These are phyloP conservation scores for Capillidium heterosporum DNA, from an alignment of 371 early-diverging fungal genomes.

Conservation along the genomic window DNA sequence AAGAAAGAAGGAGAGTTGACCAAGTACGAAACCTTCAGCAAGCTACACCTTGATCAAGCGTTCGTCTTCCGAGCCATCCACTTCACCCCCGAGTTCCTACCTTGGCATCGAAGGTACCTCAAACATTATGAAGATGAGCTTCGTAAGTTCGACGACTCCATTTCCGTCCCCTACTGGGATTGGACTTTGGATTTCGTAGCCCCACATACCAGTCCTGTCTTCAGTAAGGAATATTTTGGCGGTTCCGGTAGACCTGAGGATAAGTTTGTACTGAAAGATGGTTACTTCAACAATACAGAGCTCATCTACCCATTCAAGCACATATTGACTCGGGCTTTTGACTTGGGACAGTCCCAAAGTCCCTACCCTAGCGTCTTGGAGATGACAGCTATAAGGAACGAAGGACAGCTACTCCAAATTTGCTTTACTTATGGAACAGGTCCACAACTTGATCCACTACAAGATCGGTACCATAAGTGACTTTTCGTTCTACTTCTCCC, in stretches of 20 bases:
- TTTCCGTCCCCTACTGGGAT: conserved; percentile 7
- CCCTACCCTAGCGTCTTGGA: no score
- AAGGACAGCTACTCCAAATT: no score
- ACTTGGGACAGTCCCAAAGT: no score
- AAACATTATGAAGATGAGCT: neutral
- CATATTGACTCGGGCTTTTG: no score
- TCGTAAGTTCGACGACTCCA: neutral
- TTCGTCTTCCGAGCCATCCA: neutral
- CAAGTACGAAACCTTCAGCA: neutral
- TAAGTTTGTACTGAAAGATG: no score
- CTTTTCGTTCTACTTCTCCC: neutral
- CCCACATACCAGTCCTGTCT: neutral
- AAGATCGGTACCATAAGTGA: no score
- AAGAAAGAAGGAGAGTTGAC: neutral
- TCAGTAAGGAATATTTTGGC: conserved; percentile 9
- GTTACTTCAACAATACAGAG: no score
- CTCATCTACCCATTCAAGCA: no score
- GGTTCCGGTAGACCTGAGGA: neutral
- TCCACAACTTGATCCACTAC: no score
- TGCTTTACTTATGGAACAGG: no score
- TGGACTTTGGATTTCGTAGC: conserved; percentile 5
- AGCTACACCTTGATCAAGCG: neutral
- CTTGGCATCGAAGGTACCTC: conserved; percentile 21
- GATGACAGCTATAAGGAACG: no score
- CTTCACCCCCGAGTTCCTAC: neutral